Evolutionary conservation across 805 yeast species (phyloP).

Genomic region (Saccharomycopsis amapae): DNA sequence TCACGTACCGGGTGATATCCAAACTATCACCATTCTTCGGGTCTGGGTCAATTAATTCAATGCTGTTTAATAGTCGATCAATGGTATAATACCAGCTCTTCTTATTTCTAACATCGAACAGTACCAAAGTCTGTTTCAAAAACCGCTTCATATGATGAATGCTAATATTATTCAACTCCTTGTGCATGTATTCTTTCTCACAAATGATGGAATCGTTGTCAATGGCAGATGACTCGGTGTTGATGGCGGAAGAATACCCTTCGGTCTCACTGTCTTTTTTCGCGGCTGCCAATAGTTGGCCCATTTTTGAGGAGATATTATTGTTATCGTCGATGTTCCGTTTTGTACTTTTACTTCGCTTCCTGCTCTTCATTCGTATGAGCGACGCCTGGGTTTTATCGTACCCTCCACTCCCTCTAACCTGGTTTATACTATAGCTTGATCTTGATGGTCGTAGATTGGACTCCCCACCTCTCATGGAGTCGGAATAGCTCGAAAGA

Average conservation of each 20-base stretch:
- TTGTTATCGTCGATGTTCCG: slow-evolving; percentile 14
- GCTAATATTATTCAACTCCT: slow-evolving; percentile 10
- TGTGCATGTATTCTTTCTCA: slow-evolving; percentile 12
- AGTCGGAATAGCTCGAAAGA: slow-evolving; percentile 22
- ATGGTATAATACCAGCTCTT: slow-evolving; percentile 54
- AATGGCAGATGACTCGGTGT: too few species aligned
- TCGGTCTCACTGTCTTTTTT: too few species aligned
- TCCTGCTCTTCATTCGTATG: slow-evolving; percentile 50
- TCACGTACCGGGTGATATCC: slow-evolving; percentile 81
- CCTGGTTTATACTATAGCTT: slow-evolving; percentile 13
- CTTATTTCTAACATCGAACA: slow-evolving; percentile 12
- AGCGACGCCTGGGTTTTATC: slow-evolving; percentile 64
- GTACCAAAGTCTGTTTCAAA: slow-evolving; percentile 14
- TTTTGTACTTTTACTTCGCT: slow-evolving; percentile 27
- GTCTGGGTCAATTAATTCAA: slow-evolving; percentile 55
- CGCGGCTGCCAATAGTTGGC: too few species aligned
- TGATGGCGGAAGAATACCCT: too few species aligned
- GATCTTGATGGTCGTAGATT: slow-evolving; percentile 31
- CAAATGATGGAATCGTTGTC: neutral
- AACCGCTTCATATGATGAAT: slow-evolving; percentile 8
- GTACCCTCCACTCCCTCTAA: slow-evolving; percentile 37
- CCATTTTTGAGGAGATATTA: too few species aligned
- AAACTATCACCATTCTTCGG: slow-evolving; percentile 61
- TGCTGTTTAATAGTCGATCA: slow-evolving; percentile 42
- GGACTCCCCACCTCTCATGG: slow-evolving; percentile 25